Base-by-base conservation (phyloP, 1,284 basidiomycete species). In the Fomitopsis betulina region DNA sequence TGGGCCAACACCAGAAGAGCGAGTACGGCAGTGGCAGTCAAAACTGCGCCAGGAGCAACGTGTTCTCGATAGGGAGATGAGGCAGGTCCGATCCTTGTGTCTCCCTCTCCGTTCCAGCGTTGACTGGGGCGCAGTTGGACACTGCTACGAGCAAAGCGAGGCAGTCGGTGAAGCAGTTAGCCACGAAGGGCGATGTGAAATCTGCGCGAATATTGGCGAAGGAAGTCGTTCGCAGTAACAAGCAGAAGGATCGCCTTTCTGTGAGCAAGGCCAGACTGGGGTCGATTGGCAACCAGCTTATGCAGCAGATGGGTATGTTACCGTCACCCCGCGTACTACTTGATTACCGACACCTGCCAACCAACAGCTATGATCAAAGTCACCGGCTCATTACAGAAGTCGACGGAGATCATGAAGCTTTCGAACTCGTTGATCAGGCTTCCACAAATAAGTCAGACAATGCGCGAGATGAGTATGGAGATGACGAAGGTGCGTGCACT, bases 401-500 rank as follows among this genome's bases (percentile, higher is more conserved):
- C 94, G 10, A 96, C 96, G 1, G 96, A 99, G 75, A 98, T 99
- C 63, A 99, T 99, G 96, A 99, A 93, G 76, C 81, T 96, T 35
- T 96, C 96, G 4, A 99, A 98, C 74, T 79, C 89, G 51, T 83
- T 99, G 49, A 80, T 99, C 67, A 95, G 89, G 70, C 79, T 99
- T 37, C 97, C 97, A 17, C 93, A 99, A 72, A 86, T 99, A 56
- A 92, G 87, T 71, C 89, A 87, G 63, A 84, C 86, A 0, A 99
- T 99, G 97, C 85, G 94, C 32, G 91, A 98, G 69, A 96, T 99
- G 94, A 93, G 90, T 67, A 93, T 95, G 86, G 96, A 99, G 74
- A 98, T 99, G 95, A 98, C 93, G 64, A 98, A 98, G 84, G 94
- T 91, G 60, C 23, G 72, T 54, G 39, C 54, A 33, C 17, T 25